Evolutionary conservation across 2,329 filamentous ascomycete species (phyloP).

Genomic region (Aspergillus pseudoterreus): DNA sequence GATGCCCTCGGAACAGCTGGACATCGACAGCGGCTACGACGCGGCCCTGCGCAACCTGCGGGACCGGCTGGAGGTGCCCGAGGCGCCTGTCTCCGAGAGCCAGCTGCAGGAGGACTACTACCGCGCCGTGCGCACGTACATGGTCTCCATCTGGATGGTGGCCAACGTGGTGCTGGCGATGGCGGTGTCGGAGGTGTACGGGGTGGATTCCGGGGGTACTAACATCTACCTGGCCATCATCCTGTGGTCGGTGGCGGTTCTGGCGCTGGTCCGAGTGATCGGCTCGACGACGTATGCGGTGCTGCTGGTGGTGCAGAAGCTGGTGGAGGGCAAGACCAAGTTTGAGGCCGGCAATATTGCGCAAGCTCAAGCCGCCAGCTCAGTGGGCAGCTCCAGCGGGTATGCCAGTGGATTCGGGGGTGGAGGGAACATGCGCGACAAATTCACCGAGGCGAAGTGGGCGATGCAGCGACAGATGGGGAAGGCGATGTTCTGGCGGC

Average conservation of each 20-base stretch:
- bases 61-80: conserved; percentile 80
- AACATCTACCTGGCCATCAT: conserved; percentile 94
- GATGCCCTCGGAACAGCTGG: conserved; percentile 96
- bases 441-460: conserved; percentile 34
- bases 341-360: conserved; percentile 37
- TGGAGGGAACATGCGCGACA: conserved; percentile 33
- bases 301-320: conserved; percentile 76
- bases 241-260: conserved; percentile 80
- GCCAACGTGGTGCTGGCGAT: conserved; percentile 90
- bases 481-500: conserved; percentile 39
- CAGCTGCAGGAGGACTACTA: conserved; percentile 99
- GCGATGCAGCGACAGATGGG: conserved; percentile 26
- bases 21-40: conserved; percentile 97
- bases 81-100: conserved; percentile 59
- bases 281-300: conserved; percentile 78
- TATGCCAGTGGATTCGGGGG: conserved; percentile 26
- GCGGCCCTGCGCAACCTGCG: conserved; percentile 94
- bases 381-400: conserved; percentile 10
- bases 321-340: conserved; percentile 81
- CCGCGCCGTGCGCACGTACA: conserved; percentile 93
- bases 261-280: conserved; percentile 84
- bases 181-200: conserved; percentile 84
- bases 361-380: conserved; percentile 21
- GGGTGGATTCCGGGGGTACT: conserved; percentile 63
- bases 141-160: conserved; percentile 93